Conservation (phyloP, 371 early-diverging fungal genomes). For the Mortierella sp. region DNA sequence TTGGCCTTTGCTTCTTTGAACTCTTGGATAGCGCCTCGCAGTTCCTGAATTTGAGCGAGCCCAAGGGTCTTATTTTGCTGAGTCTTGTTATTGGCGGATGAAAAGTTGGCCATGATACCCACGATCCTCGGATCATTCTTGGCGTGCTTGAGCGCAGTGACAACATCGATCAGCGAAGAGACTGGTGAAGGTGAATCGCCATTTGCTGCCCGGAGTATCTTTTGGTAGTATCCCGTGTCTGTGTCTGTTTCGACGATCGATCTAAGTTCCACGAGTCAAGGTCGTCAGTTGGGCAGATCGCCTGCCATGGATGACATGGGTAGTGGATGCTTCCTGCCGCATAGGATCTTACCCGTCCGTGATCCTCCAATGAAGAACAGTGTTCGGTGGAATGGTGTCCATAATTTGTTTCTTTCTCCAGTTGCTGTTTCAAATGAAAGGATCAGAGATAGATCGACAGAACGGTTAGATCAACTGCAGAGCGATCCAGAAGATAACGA, state of each 20-base stretch:
- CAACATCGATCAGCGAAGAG: conserved; percentile 40
- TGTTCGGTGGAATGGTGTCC: conserved; percentile 52
- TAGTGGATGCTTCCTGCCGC: too few species aligned
- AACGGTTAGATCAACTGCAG: neutral
- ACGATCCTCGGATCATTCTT: conserved; percentile 53
- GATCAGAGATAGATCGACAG: neutral
- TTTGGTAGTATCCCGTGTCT: conserved; percentile 42
- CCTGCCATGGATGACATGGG: too few species aligned
- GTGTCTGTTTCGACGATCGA: conserved; percentile 53
- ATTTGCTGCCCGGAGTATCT: conserved; percentile 30
- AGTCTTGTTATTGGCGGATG: conserved; percentile 30
- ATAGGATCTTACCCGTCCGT: conserved; percentile 38
- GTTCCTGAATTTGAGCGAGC: conserved; percentile 66
- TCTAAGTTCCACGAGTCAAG: conserved; percentile 8
- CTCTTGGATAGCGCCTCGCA: conserved; percentile 57
- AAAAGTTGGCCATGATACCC: conserved; percentile 56
- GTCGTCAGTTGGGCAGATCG: neutral
- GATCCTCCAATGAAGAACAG: conserved; percentile 52
- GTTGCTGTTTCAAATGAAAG: conserved; percentile 21
- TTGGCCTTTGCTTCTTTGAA: conserved; percentile 61
- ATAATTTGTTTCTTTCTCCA: conserved; percentile 37
- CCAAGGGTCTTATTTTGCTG: conserved; percentile 48
- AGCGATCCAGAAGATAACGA: neutral
- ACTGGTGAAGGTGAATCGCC: conserved; percentile 34
- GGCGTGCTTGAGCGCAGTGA: conserved; percentile 48